Base-by-base conservation (phyloP, 495 filamentous ascomycete species). In the Talaromyces proteolyticus region DNA sequence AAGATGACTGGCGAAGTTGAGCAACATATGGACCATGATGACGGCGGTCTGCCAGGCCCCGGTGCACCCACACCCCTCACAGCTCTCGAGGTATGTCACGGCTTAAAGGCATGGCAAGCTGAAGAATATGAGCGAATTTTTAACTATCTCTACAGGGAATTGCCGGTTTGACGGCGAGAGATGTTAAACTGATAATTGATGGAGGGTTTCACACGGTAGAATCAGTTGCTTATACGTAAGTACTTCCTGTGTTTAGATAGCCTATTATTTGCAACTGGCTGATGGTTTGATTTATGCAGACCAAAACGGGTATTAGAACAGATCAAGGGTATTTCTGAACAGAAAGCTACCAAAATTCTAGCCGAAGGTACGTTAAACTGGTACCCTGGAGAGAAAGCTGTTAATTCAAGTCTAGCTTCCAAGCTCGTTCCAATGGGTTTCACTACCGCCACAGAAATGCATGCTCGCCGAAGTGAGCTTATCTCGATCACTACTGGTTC, bases 381-480 rank as follows among this genome's bases (percentile, higher is more conserved):
- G n/a, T n/a, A n/a, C n/a, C n/a, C n/a, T n/a, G n/a, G n/a, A n/a
- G n/a, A n/a, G n/a, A n/a, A n/a, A n/a, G n/a, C n/a, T n/a, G n/a
- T n/a, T n/a, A n/a, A n/a, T n/a, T 8, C 1, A 52, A 44, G 5
- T 41, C 50, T 57, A 94, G 93, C 92, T 20, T 89, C 90, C 14
- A 97, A 96, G 66, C 78, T 96, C 36, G 93, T 98, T 0, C 93
- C 93, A 0, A 95, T 98, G 89, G 93, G 93, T 8, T 98, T 98
- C 62, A 98, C 93, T 6, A 98, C 93, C 0, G 93, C 93, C n/a
- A 98, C 93, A 0, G 93, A 98, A 70, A 98, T 98, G 94, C 93
- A 98, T 59, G 89, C 89, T 42, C 84, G 93, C 51, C 83, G 93
- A 63, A 95, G 88, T 63, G 93, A 97, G 63, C 77, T 98, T 44